Evolutionary conservation across 2,329 filamentous ascomycete species (phyloP), one percentile per base, ranked within the genome.

Genomic region (Pseudomassariella vexata): DNA sequence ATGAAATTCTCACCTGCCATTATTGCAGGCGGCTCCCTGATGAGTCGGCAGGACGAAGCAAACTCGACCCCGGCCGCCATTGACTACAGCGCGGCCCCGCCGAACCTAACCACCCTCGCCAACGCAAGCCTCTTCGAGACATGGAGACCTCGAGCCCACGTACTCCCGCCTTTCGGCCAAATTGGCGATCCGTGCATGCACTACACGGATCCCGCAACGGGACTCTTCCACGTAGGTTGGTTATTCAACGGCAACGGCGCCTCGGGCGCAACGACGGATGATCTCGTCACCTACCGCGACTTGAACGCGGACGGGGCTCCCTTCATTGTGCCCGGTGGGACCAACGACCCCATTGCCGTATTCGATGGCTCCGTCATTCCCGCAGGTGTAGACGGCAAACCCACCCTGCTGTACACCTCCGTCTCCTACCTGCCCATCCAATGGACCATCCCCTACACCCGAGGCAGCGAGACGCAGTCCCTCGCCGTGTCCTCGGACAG

Each of bases 331-430:
- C 16, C 39, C 2, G 45, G 45, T 10, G 45, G 43, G 10, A 35
- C 20, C n/a, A 46, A 66, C 30, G 65, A 66, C 30, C 57, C 56
- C 0, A 37, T 65, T 11, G 60, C 61, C 25, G 61, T 68, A 11
- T 68, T 67, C 32, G 64, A 66, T 28, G 63, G 64, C 3, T 56
- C 55, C 11, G 59, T 66, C 11, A 63, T 66, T 27, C 61, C 63
- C 8, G 45, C 35, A 4, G 63, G 62, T 8, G 60, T 66, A 39
- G 56, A 62, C 15, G 63, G 60, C 11, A 57, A 52, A 5, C 61
- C 63, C 3, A 68, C 63, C 0, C 46, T 66, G 8, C 46, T 67
- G 3, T 67, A 68, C 37, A 65, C 63, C 3, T 62, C 59, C 2
- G 61, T 67, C 9, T 57, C 55, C 12, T 63, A 55, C 37, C 42